These are phyloP conservation scores for Porphyrellus cyaneotinctus DNA, from an alignment of 768 basidiomycete species.

Conservation along the genomic window DNA sequence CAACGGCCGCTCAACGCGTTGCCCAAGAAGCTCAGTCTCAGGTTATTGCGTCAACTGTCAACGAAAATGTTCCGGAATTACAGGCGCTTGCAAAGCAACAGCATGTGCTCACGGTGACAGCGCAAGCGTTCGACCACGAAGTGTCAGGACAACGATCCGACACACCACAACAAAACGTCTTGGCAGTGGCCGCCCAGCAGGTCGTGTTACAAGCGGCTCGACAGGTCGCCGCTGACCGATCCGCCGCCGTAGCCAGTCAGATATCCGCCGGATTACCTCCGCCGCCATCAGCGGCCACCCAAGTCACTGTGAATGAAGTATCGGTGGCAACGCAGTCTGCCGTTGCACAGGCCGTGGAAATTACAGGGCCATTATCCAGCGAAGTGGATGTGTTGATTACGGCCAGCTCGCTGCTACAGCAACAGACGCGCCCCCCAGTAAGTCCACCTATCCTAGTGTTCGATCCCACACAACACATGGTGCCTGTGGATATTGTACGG, in stretches of 20 bases:
- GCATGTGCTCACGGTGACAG: constrained; percentile 67
- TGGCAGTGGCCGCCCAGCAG: constrained; percentile 76
- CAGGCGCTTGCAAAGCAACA: constrained; percentile 78
- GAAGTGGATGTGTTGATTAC: constrained; percentile 81
- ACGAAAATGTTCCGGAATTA: constrained; percentile 44
- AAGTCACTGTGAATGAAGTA: constrained; percentile 54
- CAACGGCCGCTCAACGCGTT: constrained; percentile 72
- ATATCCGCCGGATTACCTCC: constrained; percentile 39
- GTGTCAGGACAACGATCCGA: constrained; percentile 49
- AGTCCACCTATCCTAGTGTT: constrained; percentile 22
- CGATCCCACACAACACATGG: constrained; percentile 26
- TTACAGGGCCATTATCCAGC: constrained; percentile 65
- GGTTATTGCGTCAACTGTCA: constrained; percentile 50
- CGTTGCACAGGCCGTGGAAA: constrained; percentile 78
- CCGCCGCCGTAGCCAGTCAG: constrained; percentile 39
- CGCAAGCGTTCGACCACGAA: constrained; percentile 72
- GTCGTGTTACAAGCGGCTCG: constrained; percentile 76
- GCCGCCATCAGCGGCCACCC: constrained; percentile 29
- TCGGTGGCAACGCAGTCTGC: constrained; percentile 67
- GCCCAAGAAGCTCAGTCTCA: constrained; percentile 71
- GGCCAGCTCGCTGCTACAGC: constrained; percentile 51
- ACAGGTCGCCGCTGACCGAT: constrained; percentile 51
- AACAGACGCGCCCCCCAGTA: constrained; percentile 35
- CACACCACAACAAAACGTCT: constrained; percentile 45
- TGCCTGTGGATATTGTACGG: constrained; percentile 30